Base-by-base conservation (phyloP, 2,329 filamentous ascomycete genomes). In the Talaromyces sp. region DNA sequence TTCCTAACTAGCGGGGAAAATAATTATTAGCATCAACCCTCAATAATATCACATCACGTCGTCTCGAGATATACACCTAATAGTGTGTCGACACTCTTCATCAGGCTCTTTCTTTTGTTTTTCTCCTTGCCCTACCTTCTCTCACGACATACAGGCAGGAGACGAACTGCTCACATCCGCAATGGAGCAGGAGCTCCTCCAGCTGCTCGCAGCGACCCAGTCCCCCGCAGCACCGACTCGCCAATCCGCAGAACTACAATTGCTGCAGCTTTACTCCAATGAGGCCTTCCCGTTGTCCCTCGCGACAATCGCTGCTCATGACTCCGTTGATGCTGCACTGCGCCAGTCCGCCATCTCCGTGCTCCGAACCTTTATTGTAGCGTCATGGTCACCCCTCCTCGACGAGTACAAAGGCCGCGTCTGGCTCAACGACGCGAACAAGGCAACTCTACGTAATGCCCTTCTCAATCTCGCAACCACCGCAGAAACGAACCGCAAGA, bases 161-260 rank as follows among this genome's bases (percentile, higher is more conserved):
- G 67, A 43, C 47, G 47, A 43, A 54, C 47, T 52, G 60, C 60
- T 31, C 47, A 22, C 47, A 5, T 54, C 59, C 75, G 80, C 74
- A 73, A 97, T 97, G 93, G 93, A 97, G 86, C 90, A 96, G 81
- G 89, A 96, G 83, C 87, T 99, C 78, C 89, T 95, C 72, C 89
- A 89, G 79, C 86, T 98, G 77, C 89, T 99, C 69, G 87, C 90
- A 73, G 92, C 93, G 79, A 96, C 93, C 59, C 92, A 96, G 81
- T 89, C 89, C 69, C 74, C 90, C 67, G 87, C 89, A 66, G 89
- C 94, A 77, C 88, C 82, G 63, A 89, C 90, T 65, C 90, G 94
- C 78, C 93, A 91, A 76, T 88, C 91, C 76, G 95, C 95, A 71
- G 95, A 99, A 81, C 84, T 89, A 74, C 90, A 92, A 73, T 86